phyloP scores from a whole-genome alignment of 495 filamentous ascomycete genomes.

The Polyplosphaeria fusca region DNA sequence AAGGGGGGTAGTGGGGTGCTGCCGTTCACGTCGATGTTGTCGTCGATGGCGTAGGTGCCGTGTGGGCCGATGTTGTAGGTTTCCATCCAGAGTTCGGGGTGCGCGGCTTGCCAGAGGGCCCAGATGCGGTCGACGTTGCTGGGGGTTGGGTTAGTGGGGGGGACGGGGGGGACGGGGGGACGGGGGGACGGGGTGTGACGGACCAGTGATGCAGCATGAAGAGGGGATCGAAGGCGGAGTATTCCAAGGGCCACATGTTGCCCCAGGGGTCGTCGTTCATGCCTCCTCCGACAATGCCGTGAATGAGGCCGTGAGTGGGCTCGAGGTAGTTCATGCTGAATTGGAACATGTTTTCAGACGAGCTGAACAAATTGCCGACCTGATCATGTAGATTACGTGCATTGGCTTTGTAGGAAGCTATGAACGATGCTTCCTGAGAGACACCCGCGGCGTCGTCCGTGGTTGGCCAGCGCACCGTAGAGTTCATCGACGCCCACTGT shows the following conservation, averaged over 20 bases:
- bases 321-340: slow-evolving; percentile 11
- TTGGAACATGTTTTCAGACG: not conserved
- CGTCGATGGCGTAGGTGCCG: slow-evolving; percentile 40
- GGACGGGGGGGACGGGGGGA: no score
- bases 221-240: slow-evolving; percentile 24
- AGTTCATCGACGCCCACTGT: not conserved
- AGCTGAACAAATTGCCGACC: not conserved
- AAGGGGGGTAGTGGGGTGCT: slow-evolving; percentile 51
- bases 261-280: not conserved
- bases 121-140: slow-evolving; percentile 50
- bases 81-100: slow-evolving; percentile 38
- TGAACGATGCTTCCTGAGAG: slow-evolving; percentile 2
- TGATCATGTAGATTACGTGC: not conserved
- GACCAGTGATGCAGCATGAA: slow-evolving; percentile 28
- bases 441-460: not conserved
- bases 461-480: slow-evolving; percentile 14
- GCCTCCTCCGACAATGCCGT: slow-evolving; percentile 8
- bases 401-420: not conserved
- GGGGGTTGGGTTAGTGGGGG: slow-evolving; percentile 41
- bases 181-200: not conserved
- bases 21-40: slow-evolving; percentile 39
- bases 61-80: slow-evolving; percentile 18
- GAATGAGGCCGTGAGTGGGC: slow-evolving; percentile 8
- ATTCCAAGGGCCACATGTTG: slow-evolving; percentile 20
- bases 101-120: slow-evolving; percentile 45